phyloP scores from a whole-genome alignment of 805 yeast species.

The Scheffersomyces coipomensis region DNA sequence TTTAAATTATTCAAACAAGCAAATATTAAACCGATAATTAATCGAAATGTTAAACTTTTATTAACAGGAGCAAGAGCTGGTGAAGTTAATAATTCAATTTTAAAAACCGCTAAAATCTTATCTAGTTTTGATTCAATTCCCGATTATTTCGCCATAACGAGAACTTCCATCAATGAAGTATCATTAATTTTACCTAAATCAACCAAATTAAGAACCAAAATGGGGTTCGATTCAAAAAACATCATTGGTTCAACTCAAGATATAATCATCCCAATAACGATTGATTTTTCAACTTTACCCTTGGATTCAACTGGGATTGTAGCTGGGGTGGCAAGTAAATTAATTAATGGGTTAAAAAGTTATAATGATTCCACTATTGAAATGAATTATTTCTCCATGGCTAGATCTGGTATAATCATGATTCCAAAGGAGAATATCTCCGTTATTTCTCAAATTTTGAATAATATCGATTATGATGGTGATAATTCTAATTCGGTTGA shows the following conservation, averaged over 20 bases:
- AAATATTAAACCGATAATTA: slow-evolving; percentile 45
- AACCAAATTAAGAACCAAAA: slow-evolving; percentile 24
- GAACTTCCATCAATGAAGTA: slow-evolving; percentile 51
- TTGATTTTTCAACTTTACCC: slow-evolving; percentile 54
- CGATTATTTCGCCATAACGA: slow-evolving; percentile 50
- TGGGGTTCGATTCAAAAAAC: slow-evolving; percentile 40
- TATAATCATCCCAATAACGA: slow-evolving; percentile 52
- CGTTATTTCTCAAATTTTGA: slow-evolving; percentile 19
- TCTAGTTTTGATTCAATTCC: slow-evolving; percentile 28
- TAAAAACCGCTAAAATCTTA: slow-evolving; percentile 40
- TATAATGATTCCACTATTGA: slow-evolving; percentile 31
- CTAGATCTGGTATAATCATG: slow-evolving; percentile 57
- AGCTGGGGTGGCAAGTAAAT: slow-evolving; percentile 57
- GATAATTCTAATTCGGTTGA: too few species aligned
- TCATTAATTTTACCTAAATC: slow-evolving; percentile 48
- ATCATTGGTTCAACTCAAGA: slow-evolving; percentile 60
- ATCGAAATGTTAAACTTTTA: slow-evolving; percentile 38
- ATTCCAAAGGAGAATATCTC: slow-evolving; percentile 50
- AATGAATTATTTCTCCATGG: slow-evolving; percentile 62
- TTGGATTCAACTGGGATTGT: slow-evolving; percentile 65
- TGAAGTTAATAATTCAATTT: slow-evolving; percentile 39
- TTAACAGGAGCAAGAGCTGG: slow-evolving; percentile 61
- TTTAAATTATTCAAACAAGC: slow-evolving; percentile 34
- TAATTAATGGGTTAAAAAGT: slow-evolving; percentile 31
- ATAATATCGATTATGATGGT: slow-evolving; percentile 1